Base-by-base conservation (phyloP, 2,329 filamentous ascomycete species). In the Fusarium transvaalense region DNA sequence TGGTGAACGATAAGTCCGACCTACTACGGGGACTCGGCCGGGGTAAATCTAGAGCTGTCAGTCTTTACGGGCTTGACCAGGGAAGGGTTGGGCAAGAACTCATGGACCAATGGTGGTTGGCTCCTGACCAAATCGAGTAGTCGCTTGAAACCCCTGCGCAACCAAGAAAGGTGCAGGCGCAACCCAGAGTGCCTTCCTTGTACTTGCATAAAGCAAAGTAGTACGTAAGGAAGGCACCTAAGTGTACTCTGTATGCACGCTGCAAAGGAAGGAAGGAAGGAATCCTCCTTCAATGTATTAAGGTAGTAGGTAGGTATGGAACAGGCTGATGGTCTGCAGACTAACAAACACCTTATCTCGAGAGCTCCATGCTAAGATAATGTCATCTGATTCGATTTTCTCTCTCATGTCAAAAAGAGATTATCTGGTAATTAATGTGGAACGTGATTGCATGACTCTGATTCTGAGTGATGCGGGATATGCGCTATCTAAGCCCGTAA, bases 101-200 rank as follows among this genome's bases (percentile, higher is more conserved):
- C 25, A 55, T 62, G 59, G 57, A 56, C 73, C 73, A 75, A 75
- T 74, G 61, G 62, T 57, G 68, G 55, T 61, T 54, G 47, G 61
- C 57, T 64, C 62, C 38, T 59, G 61, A 60, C 72, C 72, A 42
- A 74, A 74, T 75, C 68, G 71, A 74, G 72, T 74, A 74, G 72
- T 74, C 61, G 56, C 61, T 64, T 63, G 58, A 43, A 55, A 72
- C 54, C 72, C 72, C 54, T 74, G 72, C 57, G 42, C 31, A 48
- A 39, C 64, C 65, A 53, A 25, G 38, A 58, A 41, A 42, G 29
- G 29, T 50, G 38, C 56, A 55, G 53, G 29, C 42, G 56, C 56
- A 34, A 21, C n/a, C 46, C 37, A 46, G 48, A 23, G 51, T 23
- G 38, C n/a, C 31, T 39, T n/a, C 59, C 61, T 58, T 48, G 32